Percentiles rank a stretch among this genome's conserved stretches.
Evolutionary conservation across 352 stramenopile genomes (phyloP).

Genomic region (Phytophthora europaea): DNA sequence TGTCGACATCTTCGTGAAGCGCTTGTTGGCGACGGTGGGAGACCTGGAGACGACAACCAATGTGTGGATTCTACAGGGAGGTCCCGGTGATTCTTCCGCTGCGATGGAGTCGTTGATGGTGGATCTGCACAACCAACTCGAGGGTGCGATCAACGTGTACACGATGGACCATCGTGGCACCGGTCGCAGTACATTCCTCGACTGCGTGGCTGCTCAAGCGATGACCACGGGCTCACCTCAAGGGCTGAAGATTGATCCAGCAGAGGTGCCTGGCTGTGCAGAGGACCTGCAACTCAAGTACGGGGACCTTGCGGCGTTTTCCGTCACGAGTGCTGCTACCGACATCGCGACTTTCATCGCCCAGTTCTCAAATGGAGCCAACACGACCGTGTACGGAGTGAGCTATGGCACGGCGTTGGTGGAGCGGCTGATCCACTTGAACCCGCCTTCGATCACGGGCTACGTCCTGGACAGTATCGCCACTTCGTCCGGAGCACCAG

Average conservation of each 20-base stretch:
- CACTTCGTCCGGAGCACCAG: conserved; percentile 36
- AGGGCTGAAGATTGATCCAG: conserved; percentile 24
- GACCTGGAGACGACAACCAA: conserved; percentile 30
- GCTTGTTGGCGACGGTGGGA: conserved; percentile 23
- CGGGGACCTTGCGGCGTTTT: conserved; percentile 51
- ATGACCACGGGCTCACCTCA: conserved; percentile 44
- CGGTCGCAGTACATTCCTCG: conserved; percentile 41
- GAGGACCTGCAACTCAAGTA: conserved; percentile 47
- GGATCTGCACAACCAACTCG: conserved; percentile 27
- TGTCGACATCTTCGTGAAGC: conserved; percentile 52
- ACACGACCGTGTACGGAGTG: conserved; percentile 51
- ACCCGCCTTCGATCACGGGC: conserved; percentile 43
- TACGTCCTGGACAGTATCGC: conserved; percentile 60
- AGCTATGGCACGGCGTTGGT: conserved; percentile 63
- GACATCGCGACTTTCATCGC: conserved; percentile 42
- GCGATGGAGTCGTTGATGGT: conserved; percentile 55
- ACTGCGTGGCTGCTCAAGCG: conserved; percentile 51
- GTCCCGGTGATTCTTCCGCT: conserved; percentile 44
- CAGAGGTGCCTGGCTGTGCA: conserved; percentile 43
- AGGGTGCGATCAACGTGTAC: conserved; percentile 48
- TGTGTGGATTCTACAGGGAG: conserved; percentile 55
- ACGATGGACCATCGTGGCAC: conserved; percentile 64
- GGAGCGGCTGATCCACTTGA: conserved; percentile 57
- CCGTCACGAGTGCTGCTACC: conserved; percentile 45
- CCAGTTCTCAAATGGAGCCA: conserved; percentile 23